A percentile compares a stretch with the other conserved stretches of the same genome.
Conservation (phyloP, 768 basidiomycete genomes). For the Phaffia australis region DNA sequence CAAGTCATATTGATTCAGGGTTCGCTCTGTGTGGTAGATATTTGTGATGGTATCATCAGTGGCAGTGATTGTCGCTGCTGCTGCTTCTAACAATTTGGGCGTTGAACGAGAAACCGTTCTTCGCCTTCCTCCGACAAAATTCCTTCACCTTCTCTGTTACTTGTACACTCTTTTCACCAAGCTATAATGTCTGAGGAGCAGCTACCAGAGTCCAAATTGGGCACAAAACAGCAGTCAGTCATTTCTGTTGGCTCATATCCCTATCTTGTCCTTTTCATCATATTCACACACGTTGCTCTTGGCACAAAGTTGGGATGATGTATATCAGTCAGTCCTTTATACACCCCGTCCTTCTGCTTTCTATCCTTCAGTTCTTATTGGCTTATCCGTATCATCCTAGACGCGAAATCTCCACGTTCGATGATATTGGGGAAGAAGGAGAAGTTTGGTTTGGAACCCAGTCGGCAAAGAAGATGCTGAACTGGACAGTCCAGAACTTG, state of each 20-base stretch:
- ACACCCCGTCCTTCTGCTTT: neutral
- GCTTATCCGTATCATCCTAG: neutral
- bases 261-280: neutral
- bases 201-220: slow-evolving; percentile 22
- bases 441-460: slow-evolving; percentile 40
- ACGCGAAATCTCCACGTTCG: slow-evolving; percentile 17
- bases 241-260: no score
- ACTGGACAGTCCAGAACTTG: slow-evolving; percentile 39
- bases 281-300: neutral
- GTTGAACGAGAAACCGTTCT: no score
- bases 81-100: no score
- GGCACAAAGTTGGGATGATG: slow-evolving; percentile 17
- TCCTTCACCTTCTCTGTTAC: no score
- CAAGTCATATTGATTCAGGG: no score
- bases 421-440: slow-evolving; percentile 42
- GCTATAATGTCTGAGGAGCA: slow-evolving; percentile 9
- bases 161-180: no score
- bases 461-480: slow-evolving; percentile 40
- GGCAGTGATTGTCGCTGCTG: no score
- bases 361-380: neutral
- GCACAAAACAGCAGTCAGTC: slow-evolving; percentile 25
- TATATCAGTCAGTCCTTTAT: slow-evolving; percentile 15
- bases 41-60: no score
- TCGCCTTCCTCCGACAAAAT: no score
- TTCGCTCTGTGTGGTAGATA: no score